Evolutionary conservation across 352 stramenopile species (phyloP).

Genomic region (Phytopythium helicoides): DNA sequence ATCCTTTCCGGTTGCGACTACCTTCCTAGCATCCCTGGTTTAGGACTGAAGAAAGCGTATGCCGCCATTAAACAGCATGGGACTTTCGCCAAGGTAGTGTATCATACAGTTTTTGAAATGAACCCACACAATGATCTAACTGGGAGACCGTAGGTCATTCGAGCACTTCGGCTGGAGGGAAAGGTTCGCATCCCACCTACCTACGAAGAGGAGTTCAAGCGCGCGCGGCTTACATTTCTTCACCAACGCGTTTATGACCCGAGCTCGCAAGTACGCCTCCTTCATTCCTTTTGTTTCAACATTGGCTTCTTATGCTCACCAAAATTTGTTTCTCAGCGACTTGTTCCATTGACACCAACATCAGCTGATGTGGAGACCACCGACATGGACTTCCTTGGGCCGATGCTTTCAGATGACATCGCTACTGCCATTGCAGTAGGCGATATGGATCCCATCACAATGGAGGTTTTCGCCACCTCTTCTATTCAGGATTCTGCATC

Average conservation of each 20-base stretch:
- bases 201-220: conserved; percentile 66
- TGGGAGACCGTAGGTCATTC: conserved; percentile 39
- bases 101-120: no score
- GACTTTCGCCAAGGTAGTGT: conserved; percentile 49
- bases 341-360: conserved; percentile 68
- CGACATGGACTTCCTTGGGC: conserved; percentile 69
- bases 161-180: conserved; percentile 56
- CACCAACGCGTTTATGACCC: conserved; percentile 75
- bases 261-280: conserved; percentile 32
- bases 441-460: conserved; percentile 74
- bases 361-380: conserved; percentile 20
- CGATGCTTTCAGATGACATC: conserved; percentile 37
- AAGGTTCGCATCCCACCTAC: conserved; percentile 47
- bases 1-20: conserved; percentile 93
- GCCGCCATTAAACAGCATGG: conserved; percentile 70
- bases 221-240: conserved; percentile 61
- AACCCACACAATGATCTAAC: background rate
- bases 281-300: no score
- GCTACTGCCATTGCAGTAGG: conserved; percentile 61
- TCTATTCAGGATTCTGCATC: no score
- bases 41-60: conserved; percentile 85
- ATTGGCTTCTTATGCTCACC: background rate
- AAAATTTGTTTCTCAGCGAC: conserved; percentile 25
- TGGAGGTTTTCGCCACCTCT: conserved; percentile 50
- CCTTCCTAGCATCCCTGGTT: conserved; percentile 67